Evolutionary conservation across 441 rosid species (phyloP), one percentile per base, ranked within the genome.

Genomic region (Isatis lusitanica): DNA sequence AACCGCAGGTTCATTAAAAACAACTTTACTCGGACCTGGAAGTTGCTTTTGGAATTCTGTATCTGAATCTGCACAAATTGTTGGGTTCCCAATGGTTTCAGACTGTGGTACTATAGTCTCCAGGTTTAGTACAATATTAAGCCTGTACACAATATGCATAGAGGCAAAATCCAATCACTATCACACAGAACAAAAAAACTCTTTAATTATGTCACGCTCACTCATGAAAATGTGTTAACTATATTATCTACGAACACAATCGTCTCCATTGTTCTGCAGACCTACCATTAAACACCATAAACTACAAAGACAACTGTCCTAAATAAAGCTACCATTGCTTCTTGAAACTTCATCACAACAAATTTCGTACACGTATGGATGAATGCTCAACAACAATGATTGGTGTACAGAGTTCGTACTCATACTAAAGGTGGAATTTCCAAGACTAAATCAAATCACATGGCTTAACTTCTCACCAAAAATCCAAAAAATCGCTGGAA

Each of bases 71-170:
- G 73, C 35, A 74, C 71, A 64, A 68, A 78, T 42, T 64, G 55
- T 83, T 26, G 97, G 93, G 71, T 90, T 93, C 74, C 98, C 98
- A 43, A 91, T 82, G n/a, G 82, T 82, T 51, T 90, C 96, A 67
- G 81, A 85, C 6, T 87, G 88, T 28, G 81, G 88, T 36, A 88
- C 69, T 75, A 91, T 83, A 13, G 85, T 91, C 83, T 89, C 97
- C 90, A 91, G 80, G 76, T 87, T 91, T 80, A 90, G 84, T 78
- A 90, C 92, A 60, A 89, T 85, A 79, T 88, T 89, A 62, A 93
- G 82, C 88, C 97, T 90, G 89, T 39, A 78, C 56, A 68, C 42
- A 63, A 28, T 9, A 57, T 26, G 15, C 9, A 69, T 46, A 39
- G 17, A 64, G 50, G 50, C 50, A 56, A 48, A 58, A 58, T 65